These are phyloP conservation scores for Aspergillus felis DNA, from an alignment of 2,329 filamentous ascomycete genomes.

Conservation along the genomic window DNA sequence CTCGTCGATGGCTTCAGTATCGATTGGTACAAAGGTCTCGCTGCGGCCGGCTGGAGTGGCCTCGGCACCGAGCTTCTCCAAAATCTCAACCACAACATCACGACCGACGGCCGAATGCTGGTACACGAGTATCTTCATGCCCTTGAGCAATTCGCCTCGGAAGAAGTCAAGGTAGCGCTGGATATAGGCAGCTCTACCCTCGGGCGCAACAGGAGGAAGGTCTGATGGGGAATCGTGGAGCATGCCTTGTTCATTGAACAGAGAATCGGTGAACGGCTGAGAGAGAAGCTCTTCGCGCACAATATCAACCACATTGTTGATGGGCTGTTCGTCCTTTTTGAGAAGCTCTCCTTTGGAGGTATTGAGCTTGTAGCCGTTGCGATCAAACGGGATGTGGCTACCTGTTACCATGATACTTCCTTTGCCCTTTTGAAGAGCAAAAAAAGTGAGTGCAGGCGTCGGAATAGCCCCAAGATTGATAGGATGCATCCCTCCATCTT, in stretches of 20 bases:
- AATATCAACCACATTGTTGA: slow-evolving; percentile 24
- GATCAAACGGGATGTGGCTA: slow-evolving; percentile 34
- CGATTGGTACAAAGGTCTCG: slow-evolving; percentile 32
- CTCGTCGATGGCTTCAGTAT: slow-evolving; percentile 33
- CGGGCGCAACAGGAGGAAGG: slow-evolving; percentile 13
- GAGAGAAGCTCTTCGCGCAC: slow-evolving; percentile 22
- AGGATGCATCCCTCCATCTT: slow-evolving; percentile 24
- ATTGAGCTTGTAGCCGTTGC: slow-evolving; percentile 34
- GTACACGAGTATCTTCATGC: slow-evolving; percentile 27
- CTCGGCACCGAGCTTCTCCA: slow-evolving; percentile 26
- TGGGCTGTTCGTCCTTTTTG: slow-evolving; percentile 30
- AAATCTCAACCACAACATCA: slow-evolving; percentile 28
- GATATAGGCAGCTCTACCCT: slow-evolving; percentile 24
- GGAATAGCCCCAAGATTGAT: slow-evolving; percentile 31
- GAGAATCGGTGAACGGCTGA: slow-evolving; percentile 23
- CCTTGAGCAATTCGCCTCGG: slow-evolving; percentile 23
- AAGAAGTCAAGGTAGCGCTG: slow-evolving; percentile 31
- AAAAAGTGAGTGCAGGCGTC: slow-evolving; percentile 29
- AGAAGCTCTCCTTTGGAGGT: slow-evolving; percentile 31
- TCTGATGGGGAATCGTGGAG: slow-evolving; percentile 14
- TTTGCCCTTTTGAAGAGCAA: slow-evolving; percentile 25
- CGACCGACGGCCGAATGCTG: slow-evolving; percentile 34
- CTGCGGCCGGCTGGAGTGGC: slow-evolving; percentile 29
- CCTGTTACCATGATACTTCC: slow-evolving; percentile 35
- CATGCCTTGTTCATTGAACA: slow-evolving; percentile 27